These are phyloP conservation scores for Aspergillus flavus DNA, from an alignment of 2,329 filamentous ascomycete genomes.

Conservation along the genomic window DNA sequence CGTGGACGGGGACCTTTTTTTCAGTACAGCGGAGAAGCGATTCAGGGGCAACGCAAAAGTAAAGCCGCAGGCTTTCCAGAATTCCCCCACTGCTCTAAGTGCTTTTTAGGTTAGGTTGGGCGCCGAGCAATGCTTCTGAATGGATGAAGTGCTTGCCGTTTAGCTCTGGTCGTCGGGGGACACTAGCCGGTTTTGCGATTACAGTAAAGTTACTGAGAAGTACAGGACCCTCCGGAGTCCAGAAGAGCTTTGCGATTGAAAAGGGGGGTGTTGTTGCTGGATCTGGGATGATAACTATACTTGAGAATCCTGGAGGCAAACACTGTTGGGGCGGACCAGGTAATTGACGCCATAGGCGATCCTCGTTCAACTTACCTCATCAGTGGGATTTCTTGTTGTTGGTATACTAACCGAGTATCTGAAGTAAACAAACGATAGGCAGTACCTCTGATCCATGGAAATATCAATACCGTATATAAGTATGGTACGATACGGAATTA, in stretches of 20 bases:
- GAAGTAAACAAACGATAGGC: background rate
- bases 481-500: background rate
- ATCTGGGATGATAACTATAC: background rate
- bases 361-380: background rate
- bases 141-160: background rate
- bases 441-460: background rate
- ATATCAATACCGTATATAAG: background rate
- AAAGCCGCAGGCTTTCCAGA: background rate
- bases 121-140: background rate
- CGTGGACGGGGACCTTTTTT: conserved; percentile 1
- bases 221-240: background rate
- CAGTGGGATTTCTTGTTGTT: background rate
- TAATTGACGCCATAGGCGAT: background rate
- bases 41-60: conserved; percentile 3
- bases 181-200: conserved; percentile 3
- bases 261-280: background rate
- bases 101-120: conserved; percentile 4
- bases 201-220: background rate
- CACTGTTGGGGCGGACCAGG: background rate
- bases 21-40: conserved; percentile 2
- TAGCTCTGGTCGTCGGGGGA: background rate
- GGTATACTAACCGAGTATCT: background rate
- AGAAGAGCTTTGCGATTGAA: background rate
- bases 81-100: background rate
- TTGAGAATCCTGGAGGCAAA: background rate